Conservation (phyloP, 306 rosid species). For the Gleditsia sinensis region DNA sequence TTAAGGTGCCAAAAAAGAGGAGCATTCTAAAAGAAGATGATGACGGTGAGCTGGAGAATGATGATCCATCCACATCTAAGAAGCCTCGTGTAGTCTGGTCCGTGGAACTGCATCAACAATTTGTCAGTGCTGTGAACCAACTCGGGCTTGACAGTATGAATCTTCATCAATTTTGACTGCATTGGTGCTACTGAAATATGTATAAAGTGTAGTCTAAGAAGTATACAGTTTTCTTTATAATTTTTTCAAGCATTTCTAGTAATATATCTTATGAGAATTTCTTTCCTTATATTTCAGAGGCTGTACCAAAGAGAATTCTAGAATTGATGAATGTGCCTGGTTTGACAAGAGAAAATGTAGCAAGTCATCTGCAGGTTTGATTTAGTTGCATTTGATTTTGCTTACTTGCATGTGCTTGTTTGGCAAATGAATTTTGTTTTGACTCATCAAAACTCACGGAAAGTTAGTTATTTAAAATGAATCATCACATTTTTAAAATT, state of each 20-base stretch:
- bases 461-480: neutral
- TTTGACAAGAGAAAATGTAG: conserved; percentile 52
- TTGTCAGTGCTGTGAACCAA: conserved; percentile 58
- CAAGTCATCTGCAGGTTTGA: conserved; percentile 77
- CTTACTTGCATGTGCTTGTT: neutral
- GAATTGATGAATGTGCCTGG: conserved; percentile 64
- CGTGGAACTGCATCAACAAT: conserved; percentile 53
- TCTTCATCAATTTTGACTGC: conserved; percentile 14
- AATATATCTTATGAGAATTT: conserved; percentile 21
- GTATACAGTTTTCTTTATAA: neutral
- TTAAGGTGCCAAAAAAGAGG: conserved; percentile 60
- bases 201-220: conserved; percentile 1
- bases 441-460: neutral
- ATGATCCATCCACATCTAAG: conserved; percentile 54
- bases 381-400: neutral
- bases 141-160: conserved; percentile 72
- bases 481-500: neutral
- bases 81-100: conserved; percentile 73
- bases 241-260: conserved; percentile 20
- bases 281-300: conserved; percentile 52
- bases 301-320: conserved; percentile 73
- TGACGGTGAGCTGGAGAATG: conserved; percentile 52
- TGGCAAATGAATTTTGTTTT: neutral
- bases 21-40: conserved; percentile 54
- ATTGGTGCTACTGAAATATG: neutral